A percentile compares a stretch with the other conserved stretches of the same genome.
Evolutionary conservation across 352 stramenopile genomes (phyloP).

Genomic region (Globisporangium acanthophoron): DNA sequence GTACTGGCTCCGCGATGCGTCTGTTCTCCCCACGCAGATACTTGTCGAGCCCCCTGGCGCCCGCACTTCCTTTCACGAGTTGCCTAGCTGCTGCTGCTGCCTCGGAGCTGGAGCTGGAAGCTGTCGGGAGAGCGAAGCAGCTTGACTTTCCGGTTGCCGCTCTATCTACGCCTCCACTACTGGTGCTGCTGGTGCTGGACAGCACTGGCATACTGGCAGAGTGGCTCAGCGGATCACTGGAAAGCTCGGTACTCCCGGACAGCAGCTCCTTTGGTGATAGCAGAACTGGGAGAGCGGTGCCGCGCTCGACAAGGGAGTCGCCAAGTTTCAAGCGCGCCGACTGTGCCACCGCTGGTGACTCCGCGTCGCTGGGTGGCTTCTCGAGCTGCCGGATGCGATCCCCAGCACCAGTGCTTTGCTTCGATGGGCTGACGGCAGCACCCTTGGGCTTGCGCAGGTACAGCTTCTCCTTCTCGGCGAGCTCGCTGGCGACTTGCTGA

Average conservation of each 20-base stretch:
- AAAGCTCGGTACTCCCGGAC: background rate
- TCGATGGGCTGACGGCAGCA: background rate
- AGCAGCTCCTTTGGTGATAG: slow-evolving; percentile 8
- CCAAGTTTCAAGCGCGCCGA: background rate
- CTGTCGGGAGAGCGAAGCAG: background rate
- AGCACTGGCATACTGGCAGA: slow-evolving; percentile 10
- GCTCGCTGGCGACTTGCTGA: slow-evolving; percentile 28
- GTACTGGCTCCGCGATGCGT: slow-evolving; percentile 26
- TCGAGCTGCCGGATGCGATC: too few species aligned
- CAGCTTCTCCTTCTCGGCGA: slow-evolving; percentile 52
- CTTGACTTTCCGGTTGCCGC: background rate
- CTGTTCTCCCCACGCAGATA: slow-evolving; percentile 59
- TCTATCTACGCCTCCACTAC: background rate
- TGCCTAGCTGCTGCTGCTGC: background rate
- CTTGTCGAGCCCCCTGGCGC: slow-evolving; percentile 41
- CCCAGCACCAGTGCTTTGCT: background rate
- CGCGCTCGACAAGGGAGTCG: background rate
- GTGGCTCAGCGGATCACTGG: background rate
- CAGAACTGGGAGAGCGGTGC: slow-evolving; percentile 6
- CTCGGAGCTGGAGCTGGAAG: background rate
- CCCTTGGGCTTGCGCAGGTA: slow-evolving; percentile 21
- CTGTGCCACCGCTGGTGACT: background rate
- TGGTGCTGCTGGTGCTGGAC: background rate
- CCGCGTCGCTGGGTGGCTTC: background rate
- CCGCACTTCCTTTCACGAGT: slow-evolving; percentile 12